Conservation (phyloP, 306 rosid species). For the Echinosophora koreensis region DNA sequence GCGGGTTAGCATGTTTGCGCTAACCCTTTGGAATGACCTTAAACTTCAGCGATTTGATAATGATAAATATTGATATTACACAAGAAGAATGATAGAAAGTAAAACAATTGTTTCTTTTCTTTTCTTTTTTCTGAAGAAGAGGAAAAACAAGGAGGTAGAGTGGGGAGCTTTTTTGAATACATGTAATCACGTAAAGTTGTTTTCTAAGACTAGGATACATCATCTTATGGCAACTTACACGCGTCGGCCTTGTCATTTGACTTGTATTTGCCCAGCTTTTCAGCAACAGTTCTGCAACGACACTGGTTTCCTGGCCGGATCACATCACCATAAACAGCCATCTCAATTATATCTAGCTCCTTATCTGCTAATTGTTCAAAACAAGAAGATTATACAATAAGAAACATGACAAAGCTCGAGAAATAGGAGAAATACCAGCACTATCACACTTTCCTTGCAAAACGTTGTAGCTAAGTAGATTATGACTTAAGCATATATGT, state of each 20-base stretch:
- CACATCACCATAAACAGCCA: constrained; percentile 98
- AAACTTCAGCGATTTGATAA: not conserved
- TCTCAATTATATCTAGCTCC: constrained; percentile 93
- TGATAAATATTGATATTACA: not conserved
- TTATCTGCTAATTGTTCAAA: constrained; percentile 65
- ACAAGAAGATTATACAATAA: not conserved
- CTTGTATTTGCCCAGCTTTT: constrained; percentile 85
- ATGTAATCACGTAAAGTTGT: constrained; percentile 7
- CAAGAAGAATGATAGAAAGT: not conserved
- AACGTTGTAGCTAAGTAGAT: not conserved
- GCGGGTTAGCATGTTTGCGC: not conserved
- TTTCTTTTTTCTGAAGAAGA: constrained; percentile 4
- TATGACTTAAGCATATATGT: constrained; percentile 22
- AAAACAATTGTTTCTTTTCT: not conserved
- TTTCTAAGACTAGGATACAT: constrained; percentile 32
- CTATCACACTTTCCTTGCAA: not conserved
- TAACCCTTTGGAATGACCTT: constrained; percentile 7
- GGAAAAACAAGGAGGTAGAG: too few species aligned
- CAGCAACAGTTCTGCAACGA: constrained; percentile 87
- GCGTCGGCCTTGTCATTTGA: constrained; percentile 69
- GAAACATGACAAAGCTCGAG: constrained; percentile 16
- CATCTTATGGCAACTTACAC: constrained; percentile 75
- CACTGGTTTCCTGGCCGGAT: constrained; percentile 90
- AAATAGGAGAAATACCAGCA: too few species aligned
- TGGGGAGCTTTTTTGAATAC: constrained; percentile 5